Evolutionary conservation across 1,139 yeast species (phyloP), one percentile per base, ranked within the genome.

Genomic region (Yamadazyma friedrichii): DNA sequence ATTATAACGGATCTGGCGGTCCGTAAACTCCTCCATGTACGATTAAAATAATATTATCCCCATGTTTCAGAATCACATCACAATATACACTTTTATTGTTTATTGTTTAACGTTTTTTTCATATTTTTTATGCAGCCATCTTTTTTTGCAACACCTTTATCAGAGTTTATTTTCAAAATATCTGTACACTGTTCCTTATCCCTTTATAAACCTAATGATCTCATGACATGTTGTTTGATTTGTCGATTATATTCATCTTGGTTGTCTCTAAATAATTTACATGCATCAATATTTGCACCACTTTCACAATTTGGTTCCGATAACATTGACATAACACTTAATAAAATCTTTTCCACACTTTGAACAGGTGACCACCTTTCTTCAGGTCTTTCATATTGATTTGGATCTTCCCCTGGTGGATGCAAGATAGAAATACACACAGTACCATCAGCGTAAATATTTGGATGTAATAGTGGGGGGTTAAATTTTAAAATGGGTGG

Each of bases 341-440:
- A 67, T 48, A 93, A 70, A 45, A 93, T 93, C 76, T 93, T 93
- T 65, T 93, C 98, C 22, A 93, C 91, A 56, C 96, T 87, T 61
- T 93, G 98, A 34, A 93, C 93, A 0, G 98, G 98, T 6, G 95
- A 86, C 98, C 98, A 93, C 49, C 98, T 74, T 64, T 93, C 98
- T 50, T 91, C 94, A 0, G 98, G 96, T 27, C 88, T 65, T 61
- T 93, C 98, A 64, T 93, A 93, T 74, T 85, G 91, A 61, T 89
- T 82, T 20, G 98, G 98, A 62, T 93, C 98, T 55, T 91, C 96
- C 10, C 98, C 98, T 0, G 98, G 96, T 2, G 96, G 82, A 59
- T 93, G 98, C 49, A 93, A 71, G 45, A 93, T 93, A 17, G 96
- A 88, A 42, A 93, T 93, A 63, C 98, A 93, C 6, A 93, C 98